Evolutionary conservation across 768 basidiomycete genomes (phyloP).

Genomic region (Auricularia sp.): DNA sequence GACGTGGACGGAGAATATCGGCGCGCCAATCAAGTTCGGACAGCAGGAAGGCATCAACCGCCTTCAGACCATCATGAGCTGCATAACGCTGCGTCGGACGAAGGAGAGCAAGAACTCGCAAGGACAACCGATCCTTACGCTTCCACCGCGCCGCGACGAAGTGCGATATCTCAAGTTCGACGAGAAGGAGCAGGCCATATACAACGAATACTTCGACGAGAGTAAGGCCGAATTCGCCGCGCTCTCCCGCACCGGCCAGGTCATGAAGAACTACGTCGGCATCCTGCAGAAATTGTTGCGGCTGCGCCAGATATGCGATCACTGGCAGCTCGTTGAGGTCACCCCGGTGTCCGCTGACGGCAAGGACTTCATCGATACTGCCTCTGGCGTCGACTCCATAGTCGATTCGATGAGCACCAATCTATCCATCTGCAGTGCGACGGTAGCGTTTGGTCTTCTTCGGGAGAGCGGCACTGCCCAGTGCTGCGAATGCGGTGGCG

Average conservation of each 20-base stretch:
- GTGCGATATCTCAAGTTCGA: slow-evolving; percentile 79
- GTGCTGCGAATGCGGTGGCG: slow-evolving; percentile 78
- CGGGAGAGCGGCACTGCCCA: slow-evolving; percentile 81
- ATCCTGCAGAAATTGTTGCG: slow-evolving; percentile 94
- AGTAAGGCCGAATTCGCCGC: slow-evolving; percentile 89
- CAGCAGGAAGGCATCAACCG: slow-evolving; percentile 82
- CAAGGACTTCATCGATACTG: slow-evolving; percentile 24
- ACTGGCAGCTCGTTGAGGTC: slow-evolving; percentile 79
- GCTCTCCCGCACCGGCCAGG: slow-evolving; percentile 77
- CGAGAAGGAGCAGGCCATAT: slow-evolving; percentile 70
- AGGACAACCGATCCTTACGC: slow-evolving; percentile 73
- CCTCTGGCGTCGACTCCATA: slow-evolving; percentile 67
- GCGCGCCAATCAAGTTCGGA: slow-evolving; percentile 85
- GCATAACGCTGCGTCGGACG: slow-evolving; percentile 90
- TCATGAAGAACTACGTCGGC: slow-evolving; percentile 97
- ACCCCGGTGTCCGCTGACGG: slow-evolving; percentile 35
- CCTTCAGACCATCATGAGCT: slow-evolving; percentile 95
- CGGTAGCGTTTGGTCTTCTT: slow-evolving; percentile 74
- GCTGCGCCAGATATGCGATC: slow-evolving; percentile 95
- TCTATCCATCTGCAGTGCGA: slow-evolving; percentile 42
- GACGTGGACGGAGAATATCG: slow-evolving; percentile 87
- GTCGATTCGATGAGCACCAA: slow-evolving; percentile 71
- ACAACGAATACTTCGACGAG: slow-evolving; percentile 79
- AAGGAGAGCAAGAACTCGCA: slow-evolving; percentile 79
- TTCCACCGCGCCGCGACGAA: slow-evolving; percentile 87